Evolutionary conservation across 2,329 filamentous ascomycete genomes (phyloP).

Genomic region (Colletotrichum ledebouriae): DNA sequence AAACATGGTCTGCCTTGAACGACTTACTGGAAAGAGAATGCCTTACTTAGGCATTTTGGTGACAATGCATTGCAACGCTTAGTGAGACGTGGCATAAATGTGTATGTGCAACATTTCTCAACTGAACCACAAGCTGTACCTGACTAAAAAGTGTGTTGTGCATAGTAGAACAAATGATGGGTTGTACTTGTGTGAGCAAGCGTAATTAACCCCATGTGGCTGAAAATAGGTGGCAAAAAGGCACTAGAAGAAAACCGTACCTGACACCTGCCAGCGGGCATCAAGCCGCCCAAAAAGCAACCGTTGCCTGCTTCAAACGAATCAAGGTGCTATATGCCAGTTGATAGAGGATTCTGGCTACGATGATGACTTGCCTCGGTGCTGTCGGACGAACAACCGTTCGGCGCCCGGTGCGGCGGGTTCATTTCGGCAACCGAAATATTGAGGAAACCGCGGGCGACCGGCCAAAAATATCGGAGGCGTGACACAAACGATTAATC

Average conservation of each 20-base stretch:
- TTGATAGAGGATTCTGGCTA: not conserved
- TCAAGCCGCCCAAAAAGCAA: not conserved
- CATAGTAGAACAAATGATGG: too few species aligned
- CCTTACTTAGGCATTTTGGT: not conserved
- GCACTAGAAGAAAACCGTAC: not conserved
- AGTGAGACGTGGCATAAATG: constrained; percentile 7
- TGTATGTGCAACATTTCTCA: constrained; percentile 9
- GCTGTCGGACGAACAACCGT: constrained; percentile 21
- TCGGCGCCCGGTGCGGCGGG: constrained; percentile 30
- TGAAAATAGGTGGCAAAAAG: too few species aligned
- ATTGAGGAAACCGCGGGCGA: constrained; percentile 24
- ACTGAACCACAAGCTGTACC: not conserved
- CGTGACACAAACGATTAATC: constrained; percentile 23
- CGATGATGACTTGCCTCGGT: constrained; percentile 22
- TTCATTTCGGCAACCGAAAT: not conserved
- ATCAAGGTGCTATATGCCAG: not conserved
- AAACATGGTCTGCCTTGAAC: not conserved
- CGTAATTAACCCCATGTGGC: too few species aligned
- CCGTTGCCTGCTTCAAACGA: constrained; percentile 6
- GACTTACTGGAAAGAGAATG: not conserved
- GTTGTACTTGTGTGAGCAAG: too few species aligned
- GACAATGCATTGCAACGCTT: constrained; percentile 1
- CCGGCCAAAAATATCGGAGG: constrained; percentile 16
- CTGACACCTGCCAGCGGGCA: constrained; percentile 25
- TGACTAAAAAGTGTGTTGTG: not conserved